phyloP scores from a whole-genome alignment of 305 asterid species.

The Striga hermonthica region DNA sequence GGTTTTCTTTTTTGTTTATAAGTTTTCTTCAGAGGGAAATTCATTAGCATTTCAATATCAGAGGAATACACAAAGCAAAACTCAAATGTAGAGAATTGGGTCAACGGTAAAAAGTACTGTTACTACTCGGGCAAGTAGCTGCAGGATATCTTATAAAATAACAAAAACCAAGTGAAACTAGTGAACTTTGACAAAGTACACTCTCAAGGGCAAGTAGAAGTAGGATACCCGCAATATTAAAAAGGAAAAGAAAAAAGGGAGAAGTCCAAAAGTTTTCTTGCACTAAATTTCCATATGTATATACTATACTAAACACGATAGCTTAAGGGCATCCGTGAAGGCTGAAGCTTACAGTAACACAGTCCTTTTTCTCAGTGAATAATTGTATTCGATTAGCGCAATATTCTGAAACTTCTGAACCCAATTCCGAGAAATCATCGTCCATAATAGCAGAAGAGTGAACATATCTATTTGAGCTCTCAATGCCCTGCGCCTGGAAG shows the following conservation, averaged over 20 bases:
- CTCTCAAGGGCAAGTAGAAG: not conserved
- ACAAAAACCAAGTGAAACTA: not conserved
- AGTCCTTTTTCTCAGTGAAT: slow-evolving; percentile 34
- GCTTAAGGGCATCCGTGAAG: not conserved
- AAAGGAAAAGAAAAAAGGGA: too few species aligned
- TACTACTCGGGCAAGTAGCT: not conserved
- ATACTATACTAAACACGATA: too few species aligned
- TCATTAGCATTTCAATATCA: slow-evolving; percentile 4
- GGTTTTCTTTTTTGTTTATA: slow-evolving; percentile 24
- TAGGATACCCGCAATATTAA: too few species aligned
- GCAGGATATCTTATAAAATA: too few species aligned
- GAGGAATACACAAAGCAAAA: slow-evolving; percentile 1
- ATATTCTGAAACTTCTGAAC: slow-evolving; percentile 26
- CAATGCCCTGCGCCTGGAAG: slow-evolving; percentile 29
- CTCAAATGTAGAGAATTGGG: not conserved
- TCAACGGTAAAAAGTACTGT: not conserved
- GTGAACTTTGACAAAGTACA: not conserved
- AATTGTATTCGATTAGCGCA: slow-evolving; percentile 29
- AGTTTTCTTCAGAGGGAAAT: slow-evolving; percentile 26
- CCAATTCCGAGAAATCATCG: slow-evolving; percentile 37
- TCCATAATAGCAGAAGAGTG: slow-evolving; percentile 32
- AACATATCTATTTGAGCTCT: slow-evolving; percentile 29
- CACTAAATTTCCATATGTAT: too few species aligned
- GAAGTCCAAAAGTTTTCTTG: too few species aligned
- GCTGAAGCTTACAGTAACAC: slow-evolving; percentile 31